Conservation (phyloP, 1,284 basidiomycete species). For the Heterobasidion occidentale region DNA sequence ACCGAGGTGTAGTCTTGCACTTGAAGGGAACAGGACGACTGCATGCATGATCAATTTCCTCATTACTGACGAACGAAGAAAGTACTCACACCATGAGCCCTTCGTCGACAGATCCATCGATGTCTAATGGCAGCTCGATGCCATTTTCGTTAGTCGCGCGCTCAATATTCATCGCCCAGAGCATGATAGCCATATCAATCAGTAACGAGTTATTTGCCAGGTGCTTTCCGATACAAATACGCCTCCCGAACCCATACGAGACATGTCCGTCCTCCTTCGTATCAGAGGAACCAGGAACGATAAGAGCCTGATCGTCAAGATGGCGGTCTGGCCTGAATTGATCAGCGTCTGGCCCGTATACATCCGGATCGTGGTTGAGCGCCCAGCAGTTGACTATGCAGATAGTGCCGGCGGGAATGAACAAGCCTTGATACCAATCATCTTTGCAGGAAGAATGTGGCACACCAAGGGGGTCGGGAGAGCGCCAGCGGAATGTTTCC, state of each 20-base stretch:
- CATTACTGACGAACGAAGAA: not conserved
- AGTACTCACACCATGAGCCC: not conserved
- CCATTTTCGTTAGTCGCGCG: not conserved
- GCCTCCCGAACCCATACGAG: slow-evolving; percentile 2
- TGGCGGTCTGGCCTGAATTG: slow-evolving; percentile 1
- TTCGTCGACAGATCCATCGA: not conserved
- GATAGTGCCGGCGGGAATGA: slow-evolving; percentile 15
- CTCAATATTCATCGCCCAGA: not conserved
- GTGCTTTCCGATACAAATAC: slow-evolving; percentile 9
- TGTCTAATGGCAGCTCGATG: not conserved
- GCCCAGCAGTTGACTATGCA: slow-evolving; percentile 10
- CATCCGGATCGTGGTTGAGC: not conserved
- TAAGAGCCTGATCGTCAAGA: not conserved
- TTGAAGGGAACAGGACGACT: not conserved
- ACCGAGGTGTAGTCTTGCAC: not conserved
- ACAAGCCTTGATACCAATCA: slow-evolving; percentile 13
- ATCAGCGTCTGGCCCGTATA: not conserved
- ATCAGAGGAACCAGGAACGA: not conserved
- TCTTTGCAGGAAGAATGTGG: slow-evolving; percentile 10
- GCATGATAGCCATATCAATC: not conserved
- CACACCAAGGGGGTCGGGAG: slow-evolving; percentile 3
- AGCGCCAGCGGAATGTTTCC: slow-evolving; percentile 9
- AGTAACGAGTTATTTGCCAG: not conserved
- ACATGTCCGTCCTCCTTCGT: slow-evolving; percentile 2
- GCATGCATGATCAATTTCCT: not conserved